A percentile compares a stretch with the other conserved stretches of the same genome.
These are phyloP conservation scores for Lagerstroemia speciosa DNA, from an alignment of 345 rosid species.

Conservation along the genomic window DNA sequence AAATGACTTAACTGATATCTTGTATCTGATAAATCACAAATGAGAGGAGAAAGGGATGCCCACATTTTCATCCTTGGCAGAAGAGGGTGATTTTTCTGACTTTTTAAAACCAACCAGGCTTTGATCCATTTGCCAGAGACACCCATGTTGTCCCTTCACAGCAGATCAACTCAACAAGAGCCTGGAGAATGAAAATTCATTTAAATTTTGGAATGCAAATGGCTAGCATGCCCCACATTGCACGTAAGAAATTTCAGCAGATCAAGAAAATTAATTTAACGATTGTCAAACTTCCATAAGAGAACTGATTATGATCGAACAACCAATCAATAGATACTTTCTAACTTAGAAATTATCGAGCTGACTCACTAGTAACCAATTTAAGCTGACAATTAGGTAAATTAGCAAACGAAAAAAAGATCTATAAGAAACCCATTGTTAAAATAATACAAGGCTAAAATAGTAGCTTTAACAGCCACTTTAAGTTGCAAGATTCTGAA, in stretches of 20 bases:
- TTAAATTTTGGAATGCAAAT: neutral
- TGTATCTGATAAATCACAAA: neutral
- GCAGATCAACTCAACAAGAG: slow-evolving; percentile 14
- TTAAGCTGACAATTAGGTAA: neutral
- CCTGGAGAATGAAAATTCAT: slow-evolving; percentile 20
- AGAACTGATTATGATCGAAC: neutral
- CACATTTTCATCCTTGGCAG: slow-evolving; percentile 56
- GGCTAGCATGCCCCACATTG: neutral
- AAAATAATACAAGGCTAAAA: neutral
- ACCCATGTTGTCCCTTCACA: slow-evolving; percentile 47
- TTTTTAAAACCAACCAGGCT: slow-evolving; percentile 79
- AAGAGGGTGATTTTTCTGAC: slow-evolving; percentile 63
- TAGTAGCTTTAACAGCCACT: neutral
- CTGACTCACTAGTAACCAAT: neutral
- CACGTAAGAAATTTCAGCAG: neutral
- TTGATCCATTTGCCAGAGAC: slow-evolving; percentile 91
- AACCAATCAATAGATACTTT: neutral
- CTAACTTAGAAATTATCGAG: too few relatives aligned
- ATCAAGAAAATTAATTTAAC: neutral
- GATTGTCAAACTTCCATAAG: neutral
- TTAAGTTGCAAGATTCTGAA: neutral
- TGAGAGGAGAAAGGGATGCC: slow-evolving; percentile 16
- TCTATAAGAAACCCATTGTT: neutral
- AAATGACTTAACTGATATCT: neutral
- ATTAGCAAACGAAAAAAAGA: neutral